A percentile compares a stretch with the other conserved stretches of the same genome.
Conservation (phyloP, 768 basidiomycete genomes). For the Phlebiopsis gigantea region DNA sequence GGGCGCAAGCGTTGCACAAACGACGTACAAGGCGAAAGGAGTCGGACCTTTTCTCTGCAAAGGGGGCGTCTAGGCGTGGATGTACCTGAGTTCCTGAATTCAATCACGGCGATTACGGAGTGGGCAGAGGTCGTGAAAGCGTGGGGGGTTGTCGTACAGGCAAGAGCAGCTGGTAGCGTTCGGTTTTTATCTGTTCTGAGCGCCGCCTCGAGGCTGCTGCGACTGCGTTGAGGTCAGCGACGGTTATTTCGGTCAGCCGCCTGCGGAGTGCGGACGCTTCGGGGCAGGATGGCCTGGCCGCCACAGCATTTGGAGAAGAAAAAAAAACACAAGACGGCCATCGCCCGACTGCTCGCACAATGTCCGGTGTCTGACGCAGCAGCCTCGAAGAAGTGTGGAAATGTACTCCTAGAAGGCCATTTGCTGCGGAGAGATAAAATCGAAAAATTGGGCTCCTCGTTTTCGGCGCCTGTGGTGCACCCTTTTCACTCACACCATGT, state of each 20-base stretch:
- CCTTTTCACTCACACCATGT: no score
- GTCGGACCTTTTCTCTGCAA: no score
- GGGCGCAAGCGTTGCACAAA: background rate
- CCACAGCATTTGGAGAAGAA: no score
- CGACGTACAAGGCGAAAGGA: no score
- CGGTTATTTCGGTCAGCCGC: background rate
- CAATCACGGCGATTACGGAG: background rate
- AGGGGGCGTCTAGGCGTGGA: background rate
- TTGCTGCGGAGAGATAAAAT: no score
- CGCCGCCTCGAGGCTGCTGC: constrained; percentile 3
- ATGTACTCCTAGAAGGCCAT: no score
- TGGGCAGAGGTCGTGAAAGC: background rate
- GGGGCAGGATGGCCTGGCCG: no score
- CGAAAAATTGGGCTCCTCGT: no score
- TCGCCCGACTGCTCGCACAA: background rate
- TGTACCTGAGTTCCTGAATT: background rate
- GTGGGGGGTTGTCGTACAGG: background rate
- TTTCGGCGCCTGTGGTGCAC: no score
- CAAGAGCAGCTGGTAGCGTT: background rate
- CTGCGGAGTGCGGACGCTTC: background rate
- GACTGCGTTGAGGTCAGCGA: background rate
- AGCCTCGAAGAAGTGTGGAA: no score
- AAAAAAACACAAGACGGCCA: background rate
- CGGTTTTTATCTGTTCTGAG: background rate
- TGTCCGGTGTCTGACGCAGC: no score